These are phyloP conservation scores for Phylloporus sp. DNA, from an alignment of 768 basidiomycete species.

Conservation along the genomic window DNA sequence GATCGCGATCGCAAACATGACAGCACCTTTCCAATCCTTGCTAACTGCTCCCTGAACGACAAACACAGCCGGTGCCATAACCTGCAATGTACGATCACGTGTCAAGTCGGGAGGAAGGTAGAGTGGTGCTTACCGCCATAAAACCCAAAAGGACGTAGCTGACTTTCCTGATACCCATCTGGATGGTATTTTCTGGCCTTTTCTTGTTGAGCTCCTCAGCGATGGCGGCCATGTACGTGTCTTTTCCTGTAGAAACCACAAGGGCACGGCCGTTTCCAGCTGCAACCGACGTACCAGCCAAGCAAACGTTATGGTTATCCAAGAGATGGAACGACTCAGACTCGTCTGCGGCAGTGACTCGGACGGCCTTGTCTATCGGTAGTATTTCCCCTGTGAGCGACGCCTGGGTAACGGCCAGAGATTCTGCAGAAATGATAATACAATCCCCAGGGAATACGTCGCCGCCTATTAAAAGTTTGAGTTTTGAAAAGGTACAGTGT, in stretches of 20 bases:
- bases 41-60: constrained; percentile 29
- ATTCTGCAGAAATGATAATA: constrained; percentile 30
- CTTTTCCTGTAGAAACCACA: constrained; percentile 29
- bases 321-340: constrained; percentile 26
- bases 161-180: constrained; percentile 31
- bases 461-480: constrained; percentile 18
- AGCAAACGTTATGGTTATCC: constrained; percentile 30
- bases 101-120: neutral
- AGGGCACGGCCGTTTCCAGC: constrained; percentile 30
- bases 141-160: constrained; percentile 30
- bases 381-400: constrained; percentile 35
- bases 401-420: constrained; percentile 32
- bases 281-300: constrained; percentile 33
- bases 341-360: constrained; percentile 11
- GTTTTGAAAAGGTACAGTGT: neutral
- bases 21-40: constrained; percentile 28
- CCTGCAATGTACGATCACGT: constrained; percentile 7
- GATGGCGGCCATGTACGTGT: constrained; percentile 34
- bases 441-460: constrained; percentile 36
- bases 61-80: constrained; percentile 30
- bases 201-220: constrained; percentile 30
- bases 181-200: constrained; percentile 32
- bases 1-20: constrained; percentile 30
- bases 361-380: constrained; percentile 29
- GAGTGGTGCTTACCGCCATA: constrained; percentile 23